Evolutionary conservation across 306 rosid species (phyloP).

Genomic region (Myrica gale): DNA sequence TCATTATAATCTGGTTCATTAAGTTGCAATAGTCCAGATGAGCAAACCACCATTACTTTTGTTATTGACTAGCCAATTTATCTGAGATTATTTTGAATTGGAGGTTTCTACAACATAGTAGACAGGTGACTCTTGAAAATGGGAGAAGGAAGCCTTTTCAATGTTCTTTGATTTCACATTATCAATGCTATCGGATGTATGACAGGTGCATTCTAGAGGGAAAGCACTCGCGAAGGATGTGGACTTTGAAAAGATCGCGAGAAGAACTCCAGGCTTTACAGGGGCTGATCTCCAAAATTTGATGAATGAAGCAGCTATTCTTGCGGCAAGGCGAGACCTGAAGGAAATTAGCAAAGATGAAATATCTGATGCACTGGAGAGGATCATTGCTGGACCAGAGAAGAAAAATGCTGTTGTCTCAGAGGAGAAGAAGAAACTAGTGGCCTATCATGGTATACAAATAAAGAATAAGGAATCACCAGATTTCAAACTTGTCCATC

Average conservation of each 20-base stretch:
- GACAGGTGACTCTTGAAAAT: no score
- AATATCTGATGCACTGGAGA: conserved; percentile 93
- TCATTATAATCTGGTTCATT: neutral
- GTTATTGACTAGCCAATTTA: neutral
- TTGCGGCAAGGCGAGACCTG: conserved; percentile 96
- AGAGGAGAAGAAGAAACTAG: conserved; percentile 92
- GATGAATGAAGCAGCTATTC: conserved; percentile 99
- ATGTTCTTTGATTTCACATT: no score
- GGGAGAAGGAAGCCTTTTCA: no score
- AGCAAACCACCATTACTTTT: neutral
- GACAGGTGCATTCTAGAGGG: conserved; percentile 83
- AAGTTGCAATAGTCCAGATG: neutral
- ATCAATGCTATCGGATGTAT: neutral
- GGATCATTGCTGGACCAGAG: conserved; percentile 98
- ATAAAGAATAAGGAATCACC: neutral
- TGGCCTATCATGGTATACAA: conserved; percentile 64
- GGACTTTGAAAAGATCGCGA: conserved; percentile 89
- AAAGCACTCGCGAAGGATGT: conserved; percentile 92
- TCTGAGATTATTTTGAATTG: neutral
- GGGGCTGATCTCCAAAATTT: conserved; percentile 77
- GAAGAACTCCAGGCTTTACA: conserved; percentile 98
- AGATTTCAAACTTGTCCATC: neutral
- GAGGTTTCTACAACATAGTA: no score
- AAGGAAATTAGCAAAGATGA: conserved; percentile 98
- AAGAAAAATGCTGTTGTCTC: conserved; percentile 98